Conservation (phyloP, 2,329 filamentous ascomycete genomes). For the Pseudopithomyces maydicus region DNA sequence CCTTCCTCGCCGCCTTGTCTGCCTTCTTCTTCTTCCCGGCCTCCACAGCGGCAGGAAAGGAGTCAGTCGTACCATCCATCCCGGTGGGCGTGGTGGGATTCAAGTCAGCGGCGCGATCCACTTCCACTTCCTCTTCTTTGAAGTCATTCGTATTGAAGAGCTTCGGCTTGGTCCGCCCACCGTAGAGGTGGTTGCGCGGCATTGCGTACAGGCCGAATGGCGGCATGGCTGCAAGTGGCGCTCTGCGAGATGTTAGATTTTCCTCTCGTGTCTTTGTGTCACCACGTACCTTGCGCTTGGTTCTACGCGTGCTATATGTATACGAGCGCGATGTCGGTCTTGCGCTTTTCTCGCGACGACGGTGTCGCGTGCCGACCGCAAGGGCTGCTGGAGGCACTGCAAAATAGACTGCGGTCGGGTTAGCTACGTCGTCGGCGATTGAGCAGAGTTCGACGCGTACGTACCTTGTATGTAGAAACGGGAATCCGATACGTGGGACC, state of each 20-base stretch:
- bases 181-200: slow-evolving; percentile 26
- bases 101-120: not conserved
- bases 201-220: slow-evolving; percentile 28
- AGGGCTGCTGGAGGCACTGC: too few species aligned
- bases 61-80: not conserved
- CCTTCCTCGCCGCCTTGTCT: not conserved
- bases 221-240: not conserved
- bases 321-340: too few species aligned
- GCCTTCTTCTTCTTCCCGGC: slow-evolving; percentile 15
- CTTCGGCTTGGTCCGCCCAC: slow-evolving; percentile 4
- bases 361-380: too few species aligned
- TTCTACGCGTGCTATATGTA: too few species aligned
- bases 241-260: not conserved
- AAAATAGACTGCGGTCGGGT: too few species aligned
- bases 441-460: too few species aligned
- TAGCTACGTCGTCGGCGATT: too few species aligned
- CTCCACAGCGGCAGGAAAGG: not conserved
- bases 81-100: not conserved
- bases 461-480: too few species aligned
- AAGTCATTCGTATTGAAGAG: slow-evolving; percentile 32
- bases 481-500: too few species aligned
- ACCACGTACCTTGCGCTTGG: too few species aligned
- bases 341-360: too few species aligned
- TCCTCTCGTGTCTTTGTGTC: not conserved
- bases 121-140: slow-evolving; percentile 2